A percentile compares a stretch with the other conserved stretches of the same genome.
These are phyloP conservation scores for Miscanthus lutarioriparius DNA, from an alignment of 176 grass and related monocot genomes.

Conservation along the genomic window DNA sequence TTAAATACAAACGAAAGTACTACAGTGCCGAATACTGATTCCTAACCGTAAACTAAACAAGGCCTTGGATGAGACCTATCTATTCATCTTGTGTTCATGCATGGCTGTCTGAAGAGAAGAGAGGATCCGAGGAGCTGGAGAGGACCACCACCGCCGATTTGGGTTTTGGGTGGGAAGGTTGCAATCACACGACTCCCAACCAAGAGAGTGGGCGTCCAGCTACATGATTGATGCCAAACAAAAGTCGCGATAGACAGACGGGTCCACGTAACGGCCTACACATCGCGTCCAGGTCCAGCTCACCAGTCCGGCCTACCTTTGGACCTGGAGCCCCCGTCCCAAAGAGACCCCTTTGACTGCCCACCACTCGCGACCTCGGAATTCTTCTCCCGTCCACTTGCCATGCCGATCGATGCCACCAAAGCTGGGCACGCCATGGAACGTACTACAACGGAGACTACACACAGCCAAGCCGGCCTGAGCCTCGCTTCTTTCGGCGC, in stretches of 20 bases:
- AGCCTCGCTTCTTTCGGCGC: not conserved
- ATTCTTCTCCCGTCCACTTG: not conserved
- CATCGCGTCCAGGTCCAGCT: conserved; percentile 6
- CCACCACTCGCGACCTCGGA: not conserved
- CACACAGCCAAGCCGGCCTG: not conserved
- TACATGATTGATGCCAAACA: not conserved
- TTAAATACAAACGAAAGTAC: too few species aligned
- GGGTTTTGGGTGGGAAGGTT: not conserved
- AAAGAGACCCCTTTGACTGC: not conserved
- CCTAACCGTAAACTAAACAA: too few species aligned
- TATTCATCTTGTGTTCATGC: not conserved
- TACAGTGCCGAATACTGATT: too few species aligned
- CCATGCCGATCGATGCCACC: not conserved
- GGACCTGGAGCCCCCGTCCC: not conserved
- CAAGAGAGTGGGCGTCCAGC: conserved; percentile 6
- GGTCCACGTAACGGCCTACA: conserved; percentile 3
- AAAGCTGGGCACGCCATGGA: conserved; percentile 2
- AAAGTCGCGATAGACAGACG: not conserved
- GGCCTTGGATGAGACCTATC: not conserved
- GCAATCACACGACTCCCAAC: not conserved
- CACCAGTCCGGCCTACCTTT: not conserved
- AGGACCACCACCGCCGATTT: conserved; percentile 2
- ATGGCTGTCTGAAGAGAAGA: not conserved
- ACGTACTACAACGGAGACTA: not conserved
- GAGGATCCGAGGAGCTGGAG: not conserved